phyloP scores from a whole-genome alignment of 2,329 filamentous ascomycete species.

The Ceratocystis ficicola region DNA sequence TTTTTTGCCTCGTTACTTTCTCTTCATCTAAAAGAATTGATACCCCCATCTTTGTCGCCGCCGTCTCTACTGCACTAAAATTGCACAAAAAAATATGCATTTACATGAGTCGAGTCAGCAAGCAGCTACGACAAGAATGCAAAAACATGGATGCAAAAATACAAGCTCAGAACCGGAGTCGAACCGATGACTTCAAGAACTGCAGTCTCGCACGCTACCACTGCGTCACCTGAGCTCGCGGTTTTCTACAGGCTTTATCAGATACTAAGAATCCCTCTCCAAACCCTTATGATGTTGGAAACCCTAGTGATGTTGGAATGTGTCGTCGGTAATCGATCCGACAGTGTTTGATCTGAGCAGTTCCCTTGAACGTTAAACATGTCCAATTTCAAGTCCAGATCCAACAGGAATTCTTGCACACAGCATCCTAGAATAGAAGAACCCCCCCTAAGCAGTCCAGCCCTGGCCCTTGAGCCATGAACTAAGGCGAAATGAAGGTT shows the following conservation, averaged over 20 bases:
- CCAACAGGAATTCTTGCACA: no score
- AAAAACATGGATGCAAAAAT: not conserved
- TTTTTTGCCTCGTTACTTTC: not conserved
- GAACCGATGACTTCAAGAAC: slow-evolving; percentile 22
- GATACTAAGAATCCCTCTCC: not conserved
- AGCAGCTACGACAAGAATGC: not conserved
- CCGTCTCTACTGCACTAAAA: not conserved
- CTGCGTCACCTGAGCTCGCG: slow-evolving; percentile 20
- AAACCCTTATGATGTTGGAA: not conserved
- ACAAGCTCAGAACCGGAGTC: slow-evolving; percentile 21
- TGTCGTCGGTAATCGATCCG: no score
- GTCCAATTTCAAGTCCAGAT: no score
- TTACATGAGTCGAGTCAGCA: not conserved
- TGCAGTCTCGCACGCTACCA: slow-evolving; percentile 22
- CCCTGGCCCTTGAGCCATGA: not conserved
- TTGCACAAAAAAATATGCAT: not conserved
- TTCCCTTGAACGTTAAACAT: no score
- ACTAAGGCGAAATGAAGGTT: not conserved
- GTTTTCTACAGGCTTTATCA: not conserved
- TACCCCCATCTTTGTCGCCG: not conserved
- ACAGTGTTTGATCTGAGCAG: no score
- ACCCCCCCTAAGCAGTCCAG: not conserved
- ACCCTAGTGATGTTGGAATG: no score
- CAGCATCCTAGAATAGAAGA: no score
- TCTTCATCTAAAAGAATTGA: slow-evolving; percentile 5